phyloP scores from a whole-genome alignment of 2,329 filamentous ascomycete genomes.

The Nothophoma quercina region DNA sequence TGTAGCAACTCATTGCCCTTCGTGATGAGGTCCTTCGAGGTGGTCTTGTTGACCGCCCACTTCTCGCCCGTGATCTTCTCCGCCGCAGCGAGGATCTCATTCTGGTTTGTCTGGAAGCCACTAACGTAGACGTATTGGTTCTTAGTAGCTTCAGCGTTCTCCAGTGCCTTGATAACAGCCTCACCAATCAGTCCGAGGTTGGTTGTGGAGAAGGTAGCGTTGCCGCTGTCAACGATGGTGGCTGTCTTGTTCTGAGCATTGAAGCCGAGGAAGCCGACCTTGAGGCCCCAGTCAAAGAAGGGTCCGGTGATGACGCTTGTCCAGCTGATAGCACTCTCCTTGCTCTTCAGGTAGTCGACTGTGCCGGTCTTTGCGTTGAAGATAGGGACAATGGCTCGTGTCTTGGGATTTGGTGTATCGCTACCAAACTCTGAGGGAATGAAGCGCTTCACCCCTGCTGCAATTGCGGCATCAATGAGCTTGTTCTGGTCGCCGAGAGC shows the following conservation, averaged over 20 bases:
- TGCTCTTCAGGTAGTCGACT: slow-evolving; percentile 62
- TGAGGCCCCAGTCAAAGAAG: slow-evolving; percentile 58
- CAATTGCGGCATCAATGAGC: slow-evolving; percentile 66
- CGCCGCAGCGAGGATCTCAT: slow-evolving; percentile 61
- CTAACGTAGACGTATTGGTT: slow-evolving; percentile 67
- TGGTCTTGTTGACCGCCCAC: slow-evolving; percentile 57
- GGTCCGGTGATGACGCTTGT: slow-evolving; percentile 58
- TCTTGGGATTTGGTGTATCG: slow-evolving; percentile 49
- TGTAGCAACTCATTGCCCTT: slow-evolving; percentile 47
- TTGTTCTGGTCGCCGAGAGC: slow-evolving; percentile 56
- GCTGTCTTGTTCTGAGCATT: slow-evolving; percentile 59
- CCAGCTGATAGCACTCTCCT: slow-evolving; percentile 62
- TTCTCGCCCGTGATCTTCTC: slow-evolving; percentile 62
- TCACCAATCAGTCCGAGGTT: slow-evolving; percentile 61
- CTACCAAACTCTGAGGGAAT: slow-evolving; percentile 67
- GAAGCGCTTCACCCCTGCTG: slow-evolving; percentile 67
- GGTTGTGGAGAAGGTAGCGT: slow-evolving; percentile 60
- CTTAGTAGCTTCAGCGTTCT: slow-evolving; percentile 59
- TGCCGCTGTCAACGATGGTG: slow-evolving; percentile 65
- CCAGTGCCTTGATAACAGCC: slow-evolving; percentile 61
- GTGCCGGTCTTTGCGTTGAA: slow-evolving; percentile 59
- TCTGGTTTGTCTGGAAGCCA: slow-evolving; percentile 66
- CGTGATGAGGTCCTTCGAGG: slow-evolving; percentile 40
- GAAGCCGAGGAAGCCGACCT: slow-evolving; percentile 60
- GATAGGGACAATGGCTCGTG: slow-evolving; percentile 56